Evolutionary conservation across 148 eudicot genomes (phyloP), one percentile per base, ranked within the genome.

Genomic region (Nyssa sinensis): DNA sequence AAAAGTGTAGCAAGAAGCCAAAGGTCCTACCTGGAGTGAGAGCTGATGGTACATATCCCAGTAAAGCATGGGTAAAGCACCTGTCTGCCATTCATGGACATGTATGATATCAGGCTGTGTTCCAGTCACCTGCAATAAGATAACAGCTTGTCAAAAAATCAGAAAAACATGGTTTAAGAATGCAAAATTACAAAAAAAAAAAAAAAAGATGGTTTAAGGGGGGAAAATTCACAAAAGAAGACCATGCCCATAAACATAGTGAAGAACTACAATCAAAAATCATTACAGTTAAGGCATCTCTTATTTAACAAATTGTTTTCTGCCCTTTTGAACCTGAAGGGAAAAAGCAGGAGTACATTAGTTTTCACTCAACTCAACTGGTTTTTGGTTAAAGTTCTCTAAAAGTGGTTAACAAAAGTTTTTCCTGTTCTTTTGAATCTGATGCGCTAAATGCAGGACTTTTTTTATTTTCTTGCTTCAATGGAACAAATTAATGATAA

Each of bases 41-140:
- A 93, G 95, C 17, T 78, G 31, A 77, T 88, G 84, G 78, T 93
- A 93, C 87, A 93, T 88, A 75, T 93, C 97, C 97, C 97, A 93
- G 78, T 88, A 93, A 32, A 93, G 93, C 74, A 93, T 71, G 41
- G 97, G 83, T 37, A 93, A 74, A 34, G 83, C 93, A 77, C 93
- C 84, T 49, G 87, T 90, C 81, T 93, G 97, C 97, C 97, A 93
- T 81, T 93, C 97, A 76, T 93, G 97, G 70, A 93, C 87, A 77
- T 93, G 93, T 66, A 93, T 90, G 67, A 93, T 88, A 87, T 93
- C 93, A 77, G 97, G 95, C 13, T 93, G 86, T 72, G 79, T 81
- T 65, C 85, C 83, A 76, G 84, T 85, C 30, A 93, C 90, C 95
- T 93, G 90, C 77, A 73, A 67, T 27, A 76, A 70, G 47, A 39